Evolutionary conservation across 768 basidiomycete genomes (phyloP), one percentile per base, ranked within the genome.

Genomic region (Termitomyces heimii): DNA sequence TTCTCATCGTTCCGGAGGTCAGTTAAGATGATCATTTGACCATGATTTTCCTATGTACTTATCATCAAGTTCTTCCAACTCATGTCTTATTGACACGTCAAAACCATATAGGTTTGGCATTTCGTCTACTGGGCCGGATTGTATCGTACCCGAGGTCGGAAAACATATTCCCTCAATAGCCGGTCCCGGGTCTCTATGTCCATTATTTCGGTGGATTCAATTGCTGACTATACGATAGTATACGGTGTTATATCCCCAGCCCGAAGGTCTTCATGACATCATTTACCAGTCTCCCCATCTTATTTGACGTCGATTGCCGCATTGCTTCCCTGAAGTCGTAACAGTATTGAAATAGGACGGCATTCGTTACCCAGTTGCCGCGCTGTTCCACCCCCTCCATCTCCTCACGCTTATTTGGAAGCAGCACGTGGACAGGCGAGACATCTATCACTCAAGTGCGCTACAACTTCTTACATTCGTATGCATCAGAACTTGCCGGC

Each of bases 351-450:
- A 60, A 60, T 59, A 60, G 63, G 59, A 46, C 24, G 56, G 45
- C 52, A 54, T 53, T 57, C 39, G 59, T 54, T 55, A 57, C 40
- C 43, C 55, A 54, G 46, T 31, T 22, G 44, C 54, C 53, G 54
- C 46, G 47, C 52, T 54, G 32, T 55, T 55, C 43, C 49, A 55
- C 31, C 44, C 56, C 58, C n/a, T n/a, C 48, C 37, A 9, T 56
- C 39, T 51, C 56, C 56, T 58, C 58, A 56, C 63, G 60, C 31
- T 57, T 63, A 49, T 57, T 53, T 60, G 29, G 53, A 47, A 48
- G 22, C 22, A 24, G 58, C 60, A 63, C 62, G 60, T 60, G 62
- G 35, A 48, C 40, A n/a, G 20, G 34, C 34, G 26, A 24, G 42
- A 47, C 49, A 48, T 24, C 40, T 46, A 45, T 57, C 55, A 46